Percentiles rank a stretch among this genome's conserved stretches.
phyloP scores from a whole-genome alignment of 345 rosid genomes.

The Raphanus sativus region DNA sequence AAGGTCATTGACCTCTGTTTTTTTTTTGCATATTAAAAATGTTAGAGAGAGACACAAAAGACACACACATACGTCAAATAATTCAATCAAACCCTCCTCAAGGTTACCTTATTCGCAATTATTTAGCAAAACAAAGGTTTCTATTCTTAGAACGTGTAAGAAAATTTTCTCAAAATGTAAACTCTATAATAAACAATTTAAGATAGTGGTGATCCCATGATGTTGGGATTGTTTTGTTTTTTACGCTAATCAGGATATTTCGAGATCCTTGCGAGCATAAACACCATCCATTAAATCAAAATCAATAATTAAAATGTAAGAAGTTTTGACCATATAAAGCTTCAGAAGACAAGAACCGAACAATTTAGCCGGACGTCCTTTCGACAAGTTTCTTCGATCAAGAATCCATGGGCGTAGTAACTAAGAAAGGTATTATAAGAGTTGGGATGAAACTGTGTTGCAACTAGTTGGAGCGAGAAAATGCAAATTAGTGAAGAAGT shows the following conservation, averaged over 20 bases:
- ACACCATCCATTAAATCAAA: constrained; percentile 17
- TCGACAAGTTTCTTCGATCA: constrained; percentile 21
- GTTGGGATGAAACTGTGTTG: background rate
- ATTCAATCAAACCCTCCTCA: constrained; percentile 1
- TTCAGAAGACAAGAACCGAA: constrained; percentile 28
- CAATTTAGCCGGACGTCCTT: constrained; percentile 24
- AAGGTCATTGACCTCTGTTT: constrained; percentile 25
- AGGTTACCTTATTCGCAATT: constrained; percentile 7
- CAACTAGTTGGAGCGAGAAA: constrained; percentile 18
- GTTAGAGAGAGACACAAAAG: constrained; percentile 14
- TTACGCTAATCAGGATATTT: constrained; percentile 21
- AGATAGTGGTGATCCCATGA: constrained; percentile 37
- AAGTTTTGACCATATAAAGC: constrained; percentile 19
- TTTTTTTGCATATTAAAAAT: constrained; percentile 29
- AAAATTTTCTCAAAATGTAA: background rate
- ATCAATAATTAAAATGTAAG: constrained; percentile 5
- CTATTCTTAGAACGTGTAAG: constrained; percentile 36
- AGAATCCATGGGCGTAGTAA: constrained; percentile 7
- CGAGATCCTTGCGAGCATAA: constrained; percentile 25
- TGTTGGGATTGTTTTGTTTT: constrained; percentile 8
- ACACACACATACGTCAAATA: constrained; percentile 28
- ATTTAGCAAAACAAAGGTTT: constrained; percentile 11
- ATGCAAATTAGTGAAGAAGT: constrained; percentile 34
- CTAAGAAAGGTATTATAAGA: background rate
- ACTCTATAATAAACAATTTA: constrained; percentile 17